phyloP scores from a whole-genome alignment of 2,329 filamentous ascomycete genomes.

The Colletotrichum sp. region DNA sequence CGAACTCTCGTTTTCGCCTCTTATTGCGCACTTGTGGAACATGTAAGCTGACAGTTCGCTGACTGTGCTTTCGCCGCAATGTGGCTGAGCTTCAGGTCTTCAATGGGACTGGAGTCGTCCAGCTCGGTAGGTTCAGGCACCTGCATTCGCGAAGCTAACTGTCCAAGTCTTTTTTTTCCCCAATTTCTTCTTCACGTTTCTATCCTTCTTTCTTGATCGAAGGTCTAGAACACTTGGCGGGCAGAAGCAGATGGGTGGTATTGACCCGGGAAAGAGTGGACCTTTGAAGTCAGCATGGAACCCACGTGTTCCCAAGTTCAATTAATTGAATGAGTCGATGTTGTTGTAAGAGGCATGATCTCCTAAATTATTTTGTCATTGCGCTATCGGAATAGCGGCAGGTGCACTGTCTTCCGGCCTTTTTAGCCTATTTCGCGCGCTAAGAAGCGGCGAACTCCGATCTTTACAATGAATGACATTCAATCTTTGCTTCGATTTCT shows the following conservation, averaged over 20 bases:
- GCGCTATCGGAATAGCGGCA: neutral
- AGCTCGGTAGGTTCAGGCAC: fast-evolving
- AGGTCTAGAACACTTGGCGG: neutral
- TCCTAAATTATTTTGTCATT: neutral
- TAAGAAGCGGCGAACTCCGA: neutral
- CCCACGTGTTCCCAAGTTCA: neutral
- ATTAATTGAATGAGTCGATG: neutral
- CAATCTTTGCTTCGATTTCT: no score
- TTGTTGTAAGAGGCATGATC: neutral
- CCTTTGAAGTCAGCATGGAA: neutral
- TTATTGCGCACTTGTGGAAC: neutral
- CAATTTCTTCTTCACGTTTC: neutral
- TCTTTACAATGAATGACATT: no score
- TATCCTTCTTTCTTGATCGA: neutral
- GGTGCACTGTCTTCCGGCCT: neutral
- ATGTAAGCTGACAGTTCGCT: fast-evolving
- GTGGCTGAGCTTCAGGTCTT: neutral
- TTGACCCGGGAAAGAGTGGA: neutral
- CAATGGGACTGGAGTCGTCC: fast-evolving
- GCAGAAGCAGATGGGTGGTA: neutral
- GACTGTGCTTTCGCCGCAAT: fast-evolving
- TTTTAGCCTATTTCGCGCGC: neutral
- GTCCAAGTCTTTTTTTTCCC: fast-evolving
- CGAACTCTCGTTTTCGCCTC: fast-evolving
- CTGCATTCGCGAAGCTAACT: neutral